Evolutionary conservation across 371 early-diverging fungal species (phyloP).

Genomic region (Mucor lusitanicus): DNA sequence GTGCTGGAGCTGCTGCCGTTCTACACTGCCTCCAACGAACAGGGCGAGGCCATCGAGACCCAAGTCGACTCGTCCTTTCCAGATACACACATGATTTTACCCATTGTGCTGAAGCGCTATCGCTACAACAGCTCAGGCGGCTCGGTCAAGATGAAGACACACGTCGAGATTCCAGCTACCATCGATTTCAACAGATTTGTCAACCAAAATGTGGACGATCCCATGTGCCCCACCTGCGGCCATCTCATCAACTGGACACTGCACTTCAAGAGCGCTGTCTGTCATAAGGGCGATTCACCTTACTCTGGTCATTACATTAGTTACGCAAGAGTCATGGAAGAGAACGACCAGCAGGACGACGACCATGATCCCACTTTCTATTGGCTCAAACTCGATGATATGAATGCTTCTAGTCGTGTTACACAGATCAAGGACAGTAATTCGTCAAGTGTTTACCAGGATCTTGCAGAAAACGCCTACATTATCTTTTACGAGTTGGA

Average conservation of each 20-base stretch:
- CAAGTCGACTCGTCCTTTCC: slow-evolving; percentile 49
- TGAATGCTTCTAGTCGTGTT: slow-evolving; percentile 32
- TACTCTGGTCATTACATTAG: slow-evolving; percentile 58
- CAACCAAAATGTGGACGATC: slow-evolving; percentile 34
- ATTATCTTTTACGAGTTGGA: slow-evolving; percentile 62
- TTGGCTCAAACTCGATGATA: slow-evolving; percentile 38
- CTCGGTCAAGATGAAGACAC: slow-evolving; percentile 39
- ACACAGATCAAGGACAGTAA: slow-evolving; percentile 21
- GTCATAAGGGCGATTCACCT: slow-evolving; percentile 52
- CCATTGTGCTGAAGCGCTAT: slow-evolving; percentile 58
- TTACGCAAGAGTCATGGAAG: slow-evolving; percentile 34
- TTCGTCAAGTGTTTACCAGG: slow-evolving; percentile 23
- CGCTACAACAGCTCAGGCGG: slow-evolving; percentile 29
- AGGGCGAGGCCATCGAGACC: slow-evolving; percentile 40
- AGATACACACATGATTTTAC: slow-evolving; percentile 51
- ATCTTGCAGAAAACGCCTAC: slow-evolving; percentile 56
- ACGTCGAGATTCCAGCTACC: slow-evolving; percentile 46
- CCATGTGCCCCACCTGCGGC: slow-evolving; percentile 27
- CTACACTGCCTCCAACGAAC: slow-evolving; percentile 58
- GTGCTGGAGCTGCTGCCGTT: slow-evolving; percentile 58
- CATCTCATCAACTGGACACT: slow-evolving; percentile 45
- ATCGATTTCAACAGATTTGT: slow-evolving; percentile 58
- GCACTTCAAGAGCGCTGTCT: slow-evolving; percentile 58
- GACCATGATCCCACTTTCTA: background rate
- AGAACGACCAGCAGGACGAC: background rate